phyloP scores from a whole-genome alignment of 257 asterid species.

The Solanum chilense region DNA sequence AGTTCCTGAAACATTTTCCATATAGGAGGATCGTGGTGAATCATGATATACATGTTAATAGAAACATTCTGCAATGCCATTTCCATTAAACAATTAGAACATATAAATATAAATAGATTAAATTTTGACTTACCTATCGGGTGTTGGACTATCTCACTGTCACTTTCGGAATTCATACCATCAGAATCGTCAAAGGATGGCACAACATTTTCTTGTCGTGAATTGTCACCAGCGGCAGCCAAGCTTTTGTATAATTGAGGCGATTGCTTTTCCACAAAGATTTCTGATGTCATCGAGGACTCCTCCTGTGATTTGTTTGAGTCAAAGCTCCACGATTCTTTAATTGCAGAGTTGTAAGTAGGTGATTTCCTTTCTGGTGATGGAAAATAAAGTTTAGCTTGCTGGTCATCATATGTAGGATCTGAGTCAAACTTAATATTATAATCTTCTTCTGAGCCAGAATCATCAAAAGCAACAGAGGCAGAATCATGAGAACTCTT shows the following conservation, averaged over 20 bases:
- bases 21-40: slow-evolving; percentile 10
- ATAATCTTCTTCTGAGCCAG: slow-evolving; percentile 52
- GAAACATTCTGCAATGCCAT: neutral
- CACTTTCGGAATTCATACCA: slow-evolving; percentile 44
- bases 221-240: slow-evolving; percentile 10
- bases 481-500: slow-evolving; percentile 27
- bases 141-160: slow-evolving; percentile 20
- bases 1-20: slow-evolving; percentile 11
- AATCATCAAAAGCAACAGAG: slow-evolving; percentile 44
- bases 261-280: slow-evolving; percentile 21
- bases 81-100: neutral
- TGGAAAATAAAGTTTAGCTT: slow-evolving; percentile 24
- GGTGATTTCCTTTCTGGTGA: slow-evolving; percentile 35
- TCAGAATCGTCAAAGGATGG: slow-evolving; percentile 62
- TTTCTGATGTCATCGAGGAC: slow-evolving; percentile 15
- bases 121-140: slow-evolving; percentile 4
- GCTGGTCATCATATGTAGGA: slow-evolving; percentile 39
- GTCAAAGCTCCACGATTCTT: slow-evolving; percentile 26
- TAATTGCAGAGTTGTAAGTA: slow-evolving; percentile 4
- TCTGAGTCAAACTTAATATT: slow-evolving; percentile 20
- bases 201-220: slow-evolving; percentile 23
- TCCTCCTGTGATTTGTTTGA: slow-evolving; percentile 20
- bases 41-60: slow-evolving; percentile 3
- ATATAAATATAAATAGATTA: neutral
- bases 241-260: slow-evolving; percentile 24